A percentile compares a stretch with the other conserved stretches of the same genome.
Evolutionary conservation across 768 basidiomycete species (phyloP).

Genomic region (Collybia mongolica): DNA sequence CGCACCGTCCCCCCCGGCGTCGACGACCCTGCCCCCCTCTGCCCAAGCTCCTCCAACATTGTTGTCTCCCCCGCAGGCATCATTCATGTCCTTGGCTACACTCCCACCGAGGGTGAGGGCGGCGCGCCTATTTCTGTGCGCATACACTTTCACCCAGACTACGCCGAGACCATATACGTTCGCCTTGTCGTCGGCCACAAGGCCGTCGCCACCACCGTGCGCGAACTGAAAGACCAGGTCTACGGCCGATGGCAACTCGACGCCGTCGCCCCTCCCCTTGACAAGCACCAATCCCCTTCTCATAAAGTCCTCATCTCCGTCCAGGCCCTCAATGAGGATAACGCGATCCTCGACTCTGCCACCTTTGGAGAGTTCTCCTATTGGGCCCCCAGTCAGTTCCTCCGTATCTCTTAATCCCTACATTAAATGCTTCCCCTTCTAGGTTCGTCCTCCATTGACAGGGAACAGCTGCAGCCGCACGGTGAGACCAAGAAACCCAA

Average conservation of each 20-base stretch:
- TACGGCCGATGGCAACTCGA: slow-evolving; percentile 65
- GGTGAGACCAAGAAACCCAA: slow-evolving; percentile 25
- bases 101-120: slow-evolving; percentile 60
- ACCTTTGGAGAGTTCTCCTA: slow-evolving; percentile 75
- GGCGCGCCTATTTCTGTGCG: slow-evolving; percentile 65
- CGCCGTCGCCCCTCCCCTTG: slow-evolving; percentile 57
- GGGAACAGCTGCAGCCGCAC: neutral
- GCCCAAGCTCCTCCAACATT: slow-evolving; percentile 19
- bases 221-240: slow-evolving; percentile 42
- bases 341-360: slow-evolving; percentile 58
- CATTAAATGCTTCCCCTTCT: neutral
- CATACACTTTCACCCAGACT: slow-evolving; percentile 54
- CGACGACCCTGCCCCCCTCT: slow-evolving; percentile 3
- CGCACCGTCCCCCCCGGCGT: neutral
- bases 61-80: slow-evolving; percentile 50
- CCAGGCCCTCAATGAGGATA: slow-evolving; percentile 57
- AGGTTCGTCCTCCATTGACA: neutral
- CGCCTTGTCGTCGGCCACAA: slow-evolving; percentile 73
- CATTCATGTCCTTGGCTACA: slow-evolving; percentile 65
- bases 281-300: slow-evolving; percentile 36
- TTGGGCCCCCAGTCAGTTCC: slow-evolving; percentile 41
- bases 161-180: slow-evolving; percentile 55
- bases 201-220: slow-evolving; percentile 67
- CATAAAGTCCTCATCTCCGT: slow-evolving; percentile 55
- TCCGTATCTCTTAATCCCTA: slow-evolving; percentile 9